Conservation (phyloP, 495 filamentous ascomycete species). For the Aspergillus haitiensis region DNA sequence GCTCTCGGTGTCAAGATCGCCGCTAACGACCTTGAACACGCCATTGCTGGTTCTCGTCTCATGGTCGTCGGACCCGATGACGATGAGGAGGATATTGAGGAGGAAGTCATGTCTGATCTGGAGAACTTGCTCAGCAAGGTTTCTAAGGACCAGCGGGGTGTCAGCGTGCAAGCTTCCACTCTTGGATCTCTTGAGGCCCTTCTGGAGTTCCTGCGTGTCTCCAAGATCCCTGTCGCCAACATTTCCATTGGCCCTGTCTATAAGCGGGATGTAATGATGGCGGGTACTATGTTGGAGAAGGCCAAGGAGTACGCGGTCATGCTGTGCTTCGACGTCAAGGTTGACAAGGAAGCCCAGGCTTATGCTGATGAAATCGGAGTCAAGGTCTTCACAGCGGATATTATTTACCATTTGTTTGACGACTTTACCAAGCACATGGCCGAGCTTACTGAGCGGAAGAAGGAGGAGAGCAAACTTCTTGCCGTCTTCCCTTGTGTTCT, state of each 20-base stretch:
- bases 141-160: constrained; percentile 86
- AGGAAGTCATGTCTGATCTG: constrained; percentile 94
- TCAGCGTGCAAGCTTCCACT: constrained; percentile 95
- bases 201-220: constrained; percentile 89
- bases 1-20: constrained; percentile 98
- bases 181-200: constrained; percentile 96
- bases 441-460: constrained; percentile 78
- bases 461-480: constrained; percentile 91
- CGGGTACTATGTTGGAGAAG: constrained; percentile 96
- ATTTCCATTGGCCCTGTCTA: constrained; percentile 97
- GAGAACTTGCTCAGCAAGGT: constrained; percentile 88
- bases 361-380: constrained; percentile 95
- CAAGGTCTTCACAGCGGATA: constrained; percentile 98
- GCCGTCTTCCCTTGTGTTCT: constrained; percentile 98
- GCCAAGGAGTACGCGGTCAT: constrained; percentile 94
- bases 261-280: constrained; percentile 98
- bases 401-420: constrained; percentile 99
- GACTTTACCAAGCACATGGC: constrained; percentile 93
- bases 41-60: constrained; percentile 94
- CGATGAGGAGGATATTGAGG: constrained; percentile 93
- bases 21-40: constrained; percentile 91
- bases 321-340: constrained; percentile 99
- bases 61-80: constrained; percentile 93
- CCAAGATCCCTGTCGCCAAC: constrained; percentile 96
- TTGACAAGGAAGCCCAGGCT: constrained; percentile 90